phyloP scores from a whole-genome alignment of 2,329 filamentous ascomycete species.

The Pseudocercospora pini-densiflorae region DNA sequence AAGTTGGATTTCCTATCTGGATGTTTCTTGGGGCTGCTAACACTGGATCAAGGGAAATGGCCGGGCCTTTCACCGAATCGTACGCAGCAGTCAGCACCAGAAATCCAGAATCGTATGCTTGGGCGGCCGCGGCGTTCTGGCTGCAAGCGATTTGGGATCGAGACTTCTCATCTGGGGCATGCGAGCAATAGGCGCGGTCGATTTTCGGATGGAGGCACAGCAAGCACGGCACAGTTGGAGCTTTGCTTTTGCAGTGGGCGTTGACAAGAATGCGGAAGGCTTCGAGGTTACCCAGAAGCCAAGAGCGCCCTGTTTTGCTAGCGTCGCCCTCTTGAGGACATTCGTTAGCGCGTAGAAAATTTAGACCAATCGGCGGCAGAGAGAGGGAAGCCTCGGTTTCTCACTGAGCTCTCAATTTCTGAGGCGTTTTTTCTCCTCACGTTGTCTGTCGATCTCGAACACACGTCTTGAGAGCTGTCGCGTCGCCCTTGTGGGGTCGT shows the following conservation, averaged over 20 bases:
- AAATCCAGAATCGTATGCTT: slow-evolving; percentile 10
- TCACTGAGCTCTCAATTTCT: neutral
- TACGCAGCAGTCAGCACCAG: neutral
- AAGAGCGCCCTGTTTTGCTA: neutral
- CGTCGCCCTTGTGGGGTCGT: neutral
- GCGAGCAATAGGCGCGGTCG: neutral
- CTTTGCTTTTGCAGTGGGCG: neutral
- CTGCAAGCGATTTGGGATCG: slow-evolving; percentile 1
- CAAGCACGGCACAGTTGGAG: neutral
- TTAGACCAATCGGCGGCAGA: neutral
- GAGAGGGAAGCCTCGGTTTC: neutral
- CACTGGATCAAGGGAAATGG: neutral
- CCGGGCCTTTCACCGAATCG: neutral
- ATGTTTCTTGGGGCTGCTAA: neutral
- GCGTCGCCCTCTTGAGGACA: slow-evolving; percentile 3
- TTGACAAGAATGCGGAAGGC: neutral
- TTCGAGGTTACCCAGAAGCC: neutral
- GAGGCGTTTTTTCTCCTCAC: neutral
- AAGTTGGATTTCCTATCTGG: neutral
- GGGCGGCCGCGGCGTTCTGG: slow-evolving; percentile 1
- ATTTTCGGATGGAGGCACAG: neutral
- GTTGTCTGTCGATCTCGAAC: neutral
- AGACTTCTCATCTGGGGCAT: slow-evolving; percentile 8
- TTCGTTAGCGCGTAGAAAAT: neutral
- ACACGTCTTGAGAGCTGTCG: neutral